Evolutionary conservation across 2,329 filamentous ascomycete genomes (phyloP), one percentile per base, ranked within the genome.

Genomic region (Colletotrichum sublineola): DNA sequence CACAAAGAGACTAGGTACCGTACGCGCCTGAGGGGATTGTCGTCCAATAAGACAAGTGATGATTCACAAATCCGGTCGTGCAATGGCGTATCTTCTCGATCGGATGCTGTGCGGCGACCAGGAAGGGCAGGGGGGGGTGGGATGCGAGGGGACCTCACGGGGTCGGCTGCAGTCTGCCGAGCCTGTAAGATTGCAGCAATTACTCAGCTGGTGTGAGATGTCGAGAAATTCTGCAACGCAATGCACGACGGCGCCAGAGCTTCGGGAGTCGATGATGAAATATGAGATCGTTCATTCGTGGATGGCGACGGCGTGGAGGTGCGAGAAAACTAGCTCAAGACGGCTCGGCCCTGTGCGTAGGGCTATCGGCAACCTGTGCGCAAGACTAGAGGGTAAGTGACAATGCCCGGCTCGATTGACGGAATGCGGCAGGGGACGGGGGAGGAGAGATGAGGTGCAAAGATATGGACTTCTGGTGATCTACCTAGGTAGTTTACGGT

Each of bases 141-240:
- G 24, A 53, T 66, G 66, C 66, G 66, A 64, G 55, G 69, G 70
- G 68, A 15, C 57, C 57, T 53, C 68, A 69, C 68, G 55, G 61
- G 69, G 62, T 66, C 65, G 66, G 63, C 44, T 69, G 62, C 44
- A 44, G 72, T 58, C 29, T 56, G 38, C 62, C 58, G 70, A 57
- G 58, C 77, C 77, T 78, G 64, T 78, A 67, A 78, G 75, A 74
- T 63, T 50, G 71, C 72, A 73, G 75, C 65, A 75, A 78, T 78
- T 78, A 78, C 75, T 76, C 75, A 78, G 77, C 77, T 38, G 48
- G 24, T 42, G 60, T 29, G n/a, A 44, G 61, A 53, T 60, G 62
- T 68, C 44, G 42, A 71, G 48, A 8, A 31, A 68, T 60, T 68
- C 55, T 61, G 46, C 63, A 74, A 44, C 53, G 68, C 44, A n/a